phyloP scores from a whole-genome alignment of 2,329 filamentous ascomycete species.

The Epichloe coenophiala region DNA sequence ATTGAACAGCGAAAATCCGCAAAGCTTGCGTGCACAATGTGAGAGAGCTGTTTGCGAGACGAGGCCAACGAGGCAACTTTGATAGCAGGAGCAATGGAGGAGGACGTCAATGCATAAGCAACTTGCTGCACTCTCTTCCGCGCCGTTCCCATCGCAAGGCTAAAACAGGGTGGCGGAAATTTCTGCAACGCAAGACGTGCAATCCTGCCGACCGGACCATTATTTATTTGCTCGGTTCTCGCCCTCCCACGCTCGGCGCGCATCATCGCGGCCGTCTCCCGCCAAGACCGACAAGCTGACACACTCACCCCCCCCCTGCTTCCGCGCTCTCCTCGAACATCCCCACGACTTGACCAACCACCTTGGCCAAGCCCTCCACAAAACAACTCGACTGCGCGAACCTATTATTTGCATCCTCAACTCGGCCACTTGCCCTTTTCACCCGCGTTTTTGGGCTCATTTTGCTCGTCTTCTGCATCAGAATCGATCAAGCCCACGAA shows the following conservation, averaged over 20 bases:
- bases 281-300: background rate
- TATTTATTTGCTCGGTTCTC: background rate
- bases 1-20: background rate
- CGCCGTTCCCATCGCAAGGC: background rate
- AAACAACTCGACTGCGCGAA: constrained; percentile 5
- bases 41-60: background rate
- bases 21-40: background rate
- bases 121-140: background rate
- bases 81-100: background rate
- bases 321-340: constrained; percentile 4
- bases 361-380: constrained; percentile 5
- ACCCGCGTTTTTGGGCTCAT: constrained; percentile 52
- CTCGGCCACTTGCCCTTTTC: constrained; percentile 12
- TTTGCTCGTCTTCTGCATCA: constrained; percentile 33
- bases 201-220: too few species aligned
- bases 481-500: constrained; percentile 18
- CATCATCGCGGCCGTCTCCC: background rate
- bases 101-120: background rate
- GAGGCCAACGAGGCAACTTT: background rate
- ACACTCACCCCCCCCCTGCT: constrained; percentile 2
- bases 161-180: background rate
- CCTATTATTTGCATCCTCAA: background rate
- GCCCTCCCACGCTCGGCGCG: background rate
- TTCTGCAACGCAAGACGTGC: background rate
- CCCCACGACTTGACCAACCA: background rate